These are phyloP conservation scores for Arthrobotrys sinensis DNA, from an alignment of 2,329 filamentous ascomycete genomes.

Conservation along the genomic window DNA sequence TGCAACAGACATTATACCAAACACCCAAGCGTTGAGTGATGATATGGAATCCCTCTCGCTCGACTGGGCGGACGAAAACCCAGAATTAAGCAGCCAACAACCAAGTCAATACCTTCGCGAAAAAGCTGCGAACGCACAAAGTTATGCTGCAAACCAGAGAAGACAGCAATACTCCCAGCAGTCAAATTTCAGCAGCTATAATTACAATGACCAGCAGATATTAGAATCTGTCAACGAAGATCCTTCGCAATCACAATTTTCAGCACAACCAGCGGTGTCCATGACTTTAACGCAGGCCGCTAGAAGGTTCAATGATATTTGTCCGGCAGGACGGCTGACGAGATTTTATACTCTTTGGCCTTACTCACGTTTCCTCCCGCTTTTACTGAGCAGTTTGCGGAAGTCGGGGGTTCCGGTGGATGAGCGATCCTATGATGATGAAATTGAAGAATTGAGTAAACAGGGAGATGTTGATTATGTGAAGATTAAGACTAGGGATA, in stretches of 20 bases:
- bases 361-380: conserved; percentile 80
- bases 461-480: conserved; percentile 70
- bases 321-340: conserved; percentile 87
- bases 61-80: conserved; percentile 50
- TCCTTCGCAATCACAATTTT: conserved; percentile 80
- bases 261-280: conserved; percentile 81
- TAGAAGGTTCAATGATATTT: conserved; percentile 88
- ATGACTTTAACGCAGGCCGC: conserved; percentile 90
- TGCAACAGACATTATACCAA: conserved; percentile 46
- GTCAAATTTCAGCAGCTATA: conserved; percentile 59
- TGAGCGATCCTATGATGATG: conserved; percentile 59
- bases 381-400: conserved; percentile 85
- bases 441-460: conserved; percentile 27
- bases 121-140: conserved; percentile 36
- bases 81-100: conserved; percentile 70
- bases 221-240: conserved; percentile 53
- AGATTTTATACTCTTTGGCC: conserved; percentile 91
- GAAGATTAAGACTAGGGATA: conserved; percentile 80
- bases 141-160: conserved; percentile 71
- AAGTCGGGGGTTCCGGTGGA: conserved; percentile 80
- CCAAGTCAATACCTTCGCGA: conserved; percentile 85
- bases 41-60: conserved; percentile 56
- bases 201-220: conserved; percentile 57
- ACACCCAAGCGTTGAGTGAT: conserved; percentile 50
- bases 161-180: conserved; percentile 70